Percentiles rank a stretch among this genome's conserved stretches.
Evolutionary conservation across 176 grass and related monocot species (phyloP).

Genomic region (Ensete ventricosum): DNA sequence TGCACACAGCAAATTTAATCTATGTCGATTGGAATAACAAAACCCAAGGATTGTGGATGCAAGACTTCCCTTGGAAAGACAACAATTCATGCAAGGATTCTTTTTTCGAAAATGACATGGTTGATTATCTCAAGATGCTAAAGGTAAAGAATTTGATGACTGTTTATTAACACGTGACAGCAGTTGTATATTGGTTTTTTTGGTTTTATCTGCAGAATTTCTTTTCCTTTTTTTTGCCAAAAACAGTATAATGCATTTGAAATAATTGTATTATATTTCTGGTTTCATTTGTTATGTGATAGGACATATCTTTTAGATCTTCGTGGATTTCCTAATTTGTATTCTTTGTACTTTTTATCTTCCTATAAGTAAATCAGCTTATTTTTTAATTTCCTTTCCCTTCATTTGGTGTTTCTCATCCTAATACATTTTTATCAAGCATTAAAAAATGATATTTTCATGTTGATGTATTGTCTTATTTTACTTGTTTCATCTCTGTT

Average conservation of each 20-base stretch:
- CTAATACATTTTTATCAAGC: not conserved
- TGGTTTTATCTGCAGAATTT: constrained; percentile 4
- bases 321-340: not conserved
- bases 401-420: not conserved
- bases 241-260: not conserved
- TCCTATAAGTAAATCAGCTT: not conserved
- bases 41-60: constrained; percentile 86
- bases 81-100: constrained; percentile 28
- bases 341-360: too few relatives aligned
- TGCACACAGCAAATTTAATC: constrained; percentile 96
- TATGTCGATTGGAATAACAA: constrained; percentile 97
- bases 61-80: constrained; percentile 97
- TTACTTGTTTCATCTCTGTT: not conserved
- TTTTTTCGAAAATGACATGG: constrained; percentile 75
- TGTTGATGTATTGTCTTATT: not conserved
- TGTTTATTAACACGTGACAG: constrained; percentile 7
- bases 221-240: constrained; percentile 1
- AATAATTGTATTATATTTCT: not conserved
- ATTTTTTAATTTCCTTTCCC: not conserved
- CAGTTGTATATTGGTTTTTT: constrained; percentile 3
- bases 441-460: not conserved
- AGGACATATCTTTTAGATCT: not conserved
- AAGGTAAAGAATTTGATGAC: constrained; percentile 46
- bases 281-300: not conserved
- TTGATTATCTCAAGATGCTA: constrained; percentile 72